phyloP scores from a whole-genome alignment of 2,329 filamentous ascomycete genomes.

The Alternaria ventricosa region DNA sequence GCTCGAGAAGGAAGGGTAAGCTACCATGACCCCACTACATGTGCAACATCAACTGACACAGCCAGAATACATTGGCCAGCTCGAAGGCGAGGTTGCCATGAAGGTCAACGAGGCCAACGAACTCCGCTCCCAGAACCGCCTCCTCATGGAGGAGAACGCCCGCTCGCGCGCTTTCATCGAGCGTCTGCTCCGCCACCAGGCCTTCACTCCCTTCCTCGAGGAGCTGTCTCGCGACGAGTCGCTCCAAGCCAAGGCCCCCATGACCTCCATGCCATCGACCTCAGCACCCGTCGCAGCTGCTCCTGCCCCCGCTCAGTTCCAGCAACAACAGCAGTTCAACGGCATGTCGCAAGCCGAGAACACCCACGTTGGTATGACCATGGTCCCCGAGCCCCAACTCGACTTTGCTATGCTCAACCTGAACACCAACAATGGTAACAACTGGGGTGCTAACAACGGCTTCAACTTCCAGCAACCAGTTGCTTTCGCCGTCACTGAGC shows the following conservation, averaged over 20 bases:
- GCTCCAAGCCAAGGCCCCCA: conserved; percentile 40
- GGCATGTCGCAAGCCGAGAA: conserved; percentile 60
- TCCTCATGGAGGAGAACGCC: conserved; percentile 83
- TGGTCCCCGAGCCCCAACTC: conserved; percentile 79
- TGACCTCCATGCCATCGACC: conserved; percentile 34
- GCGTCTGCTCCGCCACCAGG: conserved; percentile 66
- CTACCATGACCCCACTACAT: conserved; percentile 7
- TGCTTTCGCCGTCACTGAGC: conserved; percentile 75
- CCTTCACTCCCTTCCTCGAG: conserved; percentile 56
- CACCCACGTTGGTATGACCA: conserved; percentile 73
- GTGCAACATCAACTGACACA: conserved; percentile 56
- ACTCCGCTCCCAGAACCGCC: conserved; percentile 79
- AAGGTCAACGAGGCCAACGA: conserved; percentile 86
- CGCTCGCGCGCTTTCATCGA: conserved; percentile 83
- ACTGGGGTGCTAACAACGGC: conserved; percentile 60
- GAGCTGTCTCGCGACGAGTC: conserved; percentile 50
- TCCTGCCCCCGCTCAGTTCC: conserved; percentile 60
- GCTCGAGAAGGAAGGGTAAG: conserved; percentile 96
- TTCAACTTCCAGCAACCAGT: conserved; percentile 64
- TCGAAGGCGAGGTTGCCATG: conserved; percentile 84
- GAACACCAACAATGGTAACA: conserved; percentile 48
- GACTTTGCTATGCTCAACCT: conserved; percentile 77
- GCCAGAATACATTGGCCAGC: conserved; percentile 92
- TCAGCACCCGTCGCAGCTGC: conserved; percentile 40
- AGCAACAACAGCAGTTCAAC: conserved; percentile 59